These are phyloP conservation scores for Pseudogymnoascus sp. DNA, from an alignment of 2,329 filamentous ascomycete genomes.

Conservation along the genomic window DNA sequence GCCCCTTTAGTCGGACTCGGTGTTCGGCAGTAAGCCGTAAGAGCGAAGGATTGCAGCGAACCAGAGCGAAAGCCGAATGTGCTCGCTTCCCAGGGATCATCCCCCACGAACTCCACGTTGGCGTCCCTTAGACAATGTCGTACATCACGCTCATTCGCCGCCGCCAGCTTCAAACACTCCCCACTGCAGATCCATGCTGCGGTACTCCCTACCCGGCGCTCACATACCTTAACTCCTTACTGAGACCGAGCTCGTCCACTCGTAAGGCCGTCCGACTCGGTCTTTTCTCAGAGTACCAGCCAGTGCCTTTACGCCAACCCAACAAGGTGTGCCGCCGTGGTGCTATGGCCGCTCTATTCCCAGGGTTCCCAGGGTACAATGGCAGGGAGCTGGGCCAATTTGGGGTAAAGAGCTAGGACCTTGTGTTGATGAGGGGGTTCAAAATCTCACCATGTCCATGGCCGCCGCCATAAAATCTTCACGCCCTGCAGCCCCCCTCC, in stretches of 20 bases:
- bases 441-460: neutral
- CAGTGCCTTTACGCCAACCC: neutral
- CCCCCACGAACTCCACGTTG: neutral
- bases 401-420: slow-evolving; percentile 3
- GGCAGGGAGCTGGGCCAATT: neutral
- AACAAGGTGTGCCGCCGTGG: neutral
- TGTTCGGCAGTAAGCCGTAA: slow-evolving; percentile 1
- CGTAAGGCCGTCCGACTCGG: neutral
- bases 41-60: neutral
- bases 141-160: neutral
- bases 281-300: neutral
- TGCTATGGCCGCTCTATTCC: neutral
- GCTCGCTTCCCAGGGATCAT: neutral
- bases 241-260: neutral
- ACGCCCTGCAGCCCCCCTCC: neutral
- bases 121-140: neutral
- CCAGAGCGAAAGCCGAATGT: neutral
- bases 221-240: neutral
- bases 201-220: slow-evolving; percentile 6
- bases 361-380: neutral
- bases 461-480: neutral
- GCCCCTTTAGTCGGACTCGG: neutral
- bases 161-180: neutral
- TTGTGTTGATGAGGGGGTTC: neutral
- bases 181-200: neutral